Evolutionary conservation across 2,329 filamentous ascomycete species (phyloP), one percentile per base, ranked within the genome.

Genomic region (Fusarium mexicanum): DNA sequence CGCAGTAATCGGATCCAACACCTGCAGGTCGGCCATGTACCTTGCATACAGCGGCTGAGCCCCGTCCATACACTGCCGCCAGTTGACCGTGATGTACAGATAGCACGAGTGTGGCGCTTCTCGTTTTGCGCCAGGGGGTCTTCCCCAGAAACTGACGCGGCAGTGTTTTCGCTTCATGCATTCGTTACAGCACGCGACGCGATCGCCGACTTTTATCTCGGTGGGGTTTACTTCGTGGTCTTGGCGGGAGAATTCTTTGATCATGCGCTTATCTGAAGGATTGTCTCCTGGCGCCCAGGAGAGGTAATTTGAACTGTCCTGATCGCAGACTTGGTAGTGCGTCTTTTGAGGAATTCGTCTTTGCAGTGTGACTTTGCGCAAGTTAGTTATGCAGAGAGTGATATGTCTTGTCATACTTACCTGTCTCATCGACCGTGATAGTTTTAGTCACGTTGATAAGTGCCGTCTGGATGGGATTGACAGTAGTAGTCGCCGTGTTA

Each of bases 331-430:
- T 24, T 18, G 8, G 31, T 51, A 35, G 17, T 51, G 48, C 2
- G 48, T 35, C 5, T 51, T 8, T 11, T 13, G 22, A 3, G 48
- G 48, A 16, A 35, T 20, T 8, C 3, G n/a, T 24, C 31, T 51
- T 8, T 51, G 12, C 3, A 35, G 3, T 2, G 31, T 51, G 17
- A 51, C 48, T 51, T 24, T 0, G 3, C 0, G n/a, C 17, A 24
- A 2, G 2, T 51, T 16, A 35, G 31, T 2, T 20, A 2, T 8
- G 31, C 0, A 8, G 17, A 2, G 1, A 20, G 17, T 4, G 6
- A 35, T 1, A 8, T 11, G 5, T 35, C 0, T 4, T 14, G 11
- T 6, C 12, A 20, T 8, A 3, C 17, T 12, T 20, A 20, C 48
- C 18, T 0, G 18, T 37, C 13, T 35, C 48, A 24, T 20, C 5